Conservation (phyloP, 805 yeast species). For the Isabelozyma heimii region DNA sequence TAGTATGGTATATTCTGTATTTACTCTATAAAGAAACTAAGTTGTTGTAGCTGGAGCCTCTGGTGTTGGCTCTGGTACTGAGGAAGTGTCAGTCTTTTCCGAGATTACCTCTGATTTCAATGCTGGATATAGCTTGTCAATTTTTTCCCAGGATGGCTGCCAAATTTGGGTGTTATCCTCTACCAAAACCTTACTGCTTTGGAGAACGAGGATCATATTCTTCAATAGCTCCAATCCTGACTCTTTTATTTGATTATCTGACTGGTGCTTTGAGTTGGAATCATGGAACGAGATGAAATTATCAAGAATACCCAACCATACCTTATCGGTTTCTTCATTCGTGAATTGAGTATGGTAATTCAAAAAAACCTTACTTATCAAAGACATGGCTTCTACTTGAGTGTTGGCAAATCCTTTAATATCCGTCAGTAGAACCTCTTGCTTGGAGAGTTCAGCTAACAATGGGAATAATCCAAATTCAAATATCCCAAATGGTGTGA, state of each 20-base stretch:
- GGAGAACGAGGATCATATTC: slow-evolving; percentile 41
- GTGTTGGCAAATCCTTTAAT: slow-evolving; percentile 61
- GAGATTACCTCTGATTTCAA: slow-evolving; percentile 19
- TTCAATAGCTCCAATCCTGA: slow-evolving; percentile 36
- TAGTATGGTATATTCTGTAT: neutral
- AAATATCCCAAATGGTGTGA: slow-evolving; percentile 56
- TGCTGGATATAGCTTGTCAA: slow-evolving; percentile 26
- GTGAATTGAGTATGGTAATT: slow-evolving; percentile 26
- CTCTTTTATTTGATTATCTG: slow-evolving; percentile 22
- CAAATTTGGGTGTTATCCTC: slow-evolving; percentile 23
- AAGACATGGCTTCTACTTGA: slow-evolving; percentile 62
- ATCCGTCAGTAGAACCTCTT: slow-evolving; percentile 59
- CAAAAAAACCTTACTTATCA: slow-evolving; percentile 58
- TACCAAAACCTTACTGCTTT: slow-evolving; percentile 20
- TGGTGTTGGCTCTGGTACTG: neutral
- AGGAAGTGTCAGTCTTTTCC: neutral
- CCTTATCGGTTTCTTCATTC: slow-evolving; percentile 16
- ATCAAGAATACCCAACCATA: slow-evolving; percentile 38
- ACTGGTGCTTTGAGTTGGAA: neutral
- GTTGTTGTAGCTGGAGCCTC: neutral
- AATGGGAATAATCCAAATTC: slow-evolving; percentile 77
- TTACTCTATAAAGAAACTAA: neutral
- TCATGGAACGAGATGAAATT: slow-evolving; percentile 25
- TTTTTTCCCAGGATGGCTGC: slow-evolving; percentile 30
- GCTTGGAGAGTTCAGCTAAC: slow-evolving; percentile 61